A percentile compares a stretch with the other conserved stretches of the same genome.
Evolutionary conservation across 2,329 filamentous ascomycete genomes (phyloP).

Genomic region (Cercospora citrullina): DNA sequence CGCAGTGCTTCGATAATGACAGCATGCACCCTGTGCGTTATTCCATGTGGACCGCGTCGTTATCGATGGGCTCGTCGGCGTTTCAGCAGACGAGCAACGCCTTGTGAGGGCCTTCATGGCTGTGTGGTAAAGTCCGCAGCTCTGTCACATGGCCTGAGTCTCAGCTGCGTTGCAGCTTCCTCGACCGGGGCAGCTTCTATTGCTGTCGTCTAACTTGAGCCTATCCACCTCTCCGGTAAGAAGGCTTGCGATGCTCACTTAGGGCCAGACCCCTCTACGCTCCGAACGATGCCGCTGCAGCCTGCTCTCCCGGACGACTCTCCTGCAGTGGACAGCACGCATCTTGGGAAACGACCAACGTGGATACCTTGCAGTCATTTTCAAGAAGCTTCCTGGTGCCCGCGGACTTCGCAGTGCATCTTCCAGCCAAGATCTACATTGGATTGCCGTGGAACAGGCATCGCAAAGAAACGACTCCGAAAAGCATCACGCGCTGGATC

Average conservation of each 20-base stretch:
- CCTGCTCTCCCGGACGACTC: not conserved
- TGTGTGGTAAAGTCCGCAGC: not conserved
- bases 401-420: not conserved
- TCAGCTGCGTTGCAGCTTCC: not conserved
- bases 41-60: not conserved
- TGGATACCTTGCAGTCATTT: not conserved
- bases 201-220: not conserved
- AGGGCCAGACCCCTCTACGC: not conserved
- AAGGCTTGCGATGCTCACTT: not conserved
- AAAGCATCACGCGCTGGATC: not conserved
- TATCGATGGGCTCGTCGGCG: not conserved
- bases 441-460: not conserved
- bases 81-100: not conserved
- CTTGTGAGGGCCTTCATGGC: not conserved
- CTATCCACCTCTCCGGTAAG: not conserved
- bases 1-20: not conserved
- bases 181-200: not conserved
- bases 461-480: not conserved
- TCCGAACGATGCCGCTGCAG: not conserved
- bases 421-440: not conserved
- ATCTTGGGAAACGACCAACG: not conserved
- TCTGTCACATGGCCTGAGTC: not conserved
- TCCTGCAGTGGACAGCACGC: not conserved
- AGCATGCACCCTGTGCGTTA: not conserved
- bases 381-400: not conserved